Evolutionary conservation across 1,139 yeast genomes (phyloP), one percentile per base, ranked within the genome.

Genomic region (Saccharomyces hybrid): DNA sequence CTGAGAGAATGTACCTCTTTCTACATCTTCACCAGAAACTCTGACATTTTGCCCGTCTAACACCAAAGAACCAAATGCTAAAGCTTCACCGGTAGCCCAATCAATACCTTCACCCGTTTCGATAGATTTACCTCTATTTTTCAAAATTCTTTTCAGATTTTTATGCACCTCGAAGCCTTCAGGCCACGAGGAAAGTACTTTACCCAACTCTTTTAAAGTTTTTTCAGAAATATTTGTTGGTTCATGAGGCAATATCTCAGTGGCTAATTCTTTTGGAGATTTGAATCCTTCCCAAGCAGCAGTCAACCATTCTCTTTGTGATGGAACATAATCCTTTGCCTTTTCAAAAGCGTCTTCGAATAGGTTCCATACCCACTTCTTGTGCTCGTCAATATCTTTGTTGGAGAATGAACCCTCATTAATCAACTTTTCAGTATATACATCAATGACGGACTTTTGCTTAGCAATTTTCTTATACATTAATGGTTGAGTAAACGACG

Each of bases 1-100:
- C 79, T 93, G 99, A 57, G 99, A 93, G 81, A 93, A 93, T 50
- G 99, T 93, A 80, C 99, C 99, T 84, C 99, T 90, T 81, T 95
- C 99, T 63, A 93, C 99, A 82, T 93, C 99, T 79, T 93, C 98
- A 72, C 99, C 99, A 52, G 97, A 88, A 55, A 93, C 87, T 80
- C 99, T 89, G 57, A 93, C 95, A 68, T 93, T 96, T 76, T 86
- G 88, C 60, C 99, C 99, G 76, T 93, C 99, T 68, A 85, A 75
- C 55, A 87, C 86, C 67, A 93, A 80, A 54, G 97, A 83, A 70
- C 98, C 99, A 69, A 85, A 91, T 46, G 99, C 99, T 68, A 93
- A 83, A 50, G 98, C 98, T 78, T 93, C 99, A 81, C 97, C 99
- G 58, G 99, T 93, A 50, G 99, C 86, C 98, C 98, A 93, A 75